Evolutionary conservation across 1,284 basidiomycete species (phyloP).

Genomic region (Peniophora sp.): DNA sequence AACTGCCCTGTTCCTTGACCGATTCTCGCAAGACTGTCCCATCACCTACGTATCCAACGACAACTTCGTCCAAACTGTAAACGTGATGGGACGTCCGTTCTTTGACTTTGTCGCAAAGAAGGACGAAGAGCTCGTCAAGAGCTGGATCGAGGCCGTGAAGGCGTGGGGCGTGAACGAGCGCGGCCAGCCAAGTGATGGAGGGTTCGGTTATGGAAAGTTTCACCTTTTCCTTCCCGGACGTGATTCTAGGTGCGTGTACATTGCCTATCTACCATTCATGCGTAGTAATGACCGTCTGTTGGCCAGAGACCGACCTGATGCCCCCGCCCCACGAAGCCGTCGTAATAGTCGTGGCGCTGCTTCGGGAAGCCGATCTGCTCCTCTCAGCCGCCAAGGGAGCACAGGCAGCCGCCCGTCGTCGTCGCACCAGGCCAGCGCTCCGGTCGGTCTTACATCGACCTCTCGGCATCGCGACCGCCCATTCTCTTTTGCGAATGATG

Average conservation of each 20-base stretch:
- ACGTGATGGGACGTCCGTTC: constrained; percentile 58
- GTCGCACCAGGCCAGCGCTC: background rate
- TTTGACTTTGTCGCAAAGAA: constrained; percentile 61
- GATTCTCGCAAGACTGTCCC: constrained; percentile 56
- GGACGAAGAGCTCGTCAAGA: constrained; percentile 55
- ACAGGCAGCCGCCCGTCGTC: background rate
- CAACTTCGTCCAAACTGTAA: constrained; percentile 46
- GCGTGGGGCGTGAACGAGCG: constrained; percentile 74
- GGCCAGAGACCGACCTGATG: background rate
- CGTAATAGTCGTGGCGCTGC: too few relatives aligned
- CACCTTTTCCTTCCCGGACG: constrained; percentile 44
- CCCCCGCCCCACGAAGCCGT: background rate
- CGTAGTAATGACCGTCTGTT: background rate
- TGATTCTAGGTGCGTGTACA: constrained; percentile 42
- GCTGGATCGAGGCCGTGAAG: constrained; percentile 68
- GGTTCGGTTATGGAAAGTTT: constrained; percentile 72
- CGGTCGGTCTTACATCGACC: constrained; percentile 1
- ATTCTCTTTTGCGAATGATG: constrained; percentile 16
- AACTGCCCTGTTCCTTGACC: constrained; percentile 66
- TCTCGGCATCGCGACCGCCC: background rate
- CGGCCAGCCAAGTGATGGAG: constrained; percentile 72
- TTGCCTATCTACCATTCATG: background rate
- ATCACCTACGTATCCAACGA: constrained; percentile 68
- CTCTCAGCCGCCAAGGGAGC: background rate
- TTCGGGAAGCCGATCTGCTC: too few relatives aligned